A percentile compares a stretch with the other conserved stretches of the same genome.
phyloP scores from a whole-genome alignment of 2,329 filamentous ascomycete species.

The Cercospora nicotianae region DNA sequence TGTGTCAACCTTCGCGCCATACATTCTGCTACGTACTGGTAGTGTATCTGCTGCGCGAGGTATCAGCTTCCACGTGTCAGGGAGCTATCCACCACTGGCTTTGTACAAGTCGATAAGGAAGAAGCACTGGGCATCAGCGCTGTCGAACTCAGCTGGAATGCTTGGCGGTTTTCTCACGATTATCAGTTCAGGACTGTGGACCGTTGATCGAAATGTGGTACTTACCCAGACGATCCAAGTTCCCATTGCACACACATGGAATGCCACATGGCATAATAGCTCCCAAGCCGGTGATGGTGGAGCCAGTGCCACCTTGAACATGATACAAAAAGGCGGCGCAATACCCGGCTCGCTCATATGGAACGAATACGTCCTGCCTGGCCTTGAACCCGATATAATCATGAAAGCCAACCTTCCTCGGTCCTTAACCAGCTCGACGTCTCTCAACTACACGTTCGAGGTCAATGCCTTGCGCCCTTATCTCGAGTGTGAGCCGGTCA shows the following conservation, averaged over 20 bases:
- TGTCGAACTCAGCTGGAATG: not conserved
- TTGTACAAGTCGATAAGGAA: not conserved
- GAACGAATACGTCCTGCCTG: not conserved
- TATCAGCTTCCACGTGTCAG: not conserved
- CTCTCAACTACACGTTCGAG: not conserved
- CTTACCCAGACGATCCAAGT: not conserved
- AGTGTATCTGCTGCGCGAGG: too few relatives aligned
- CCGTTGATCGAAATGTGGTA: not conserved
- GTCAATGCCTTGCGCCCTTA: not conserved
- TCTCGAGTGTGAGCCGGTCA: not conserved
- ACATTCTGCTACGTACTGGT: too few relatives aligned
- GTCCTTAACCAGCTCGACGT: not conserved
- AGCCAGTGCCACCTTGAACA: not conserved
- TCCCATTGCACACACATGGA: not conserved
- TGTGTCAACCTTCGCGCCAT: too few relatives aligned
- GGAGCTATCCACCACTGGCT: not conserved
- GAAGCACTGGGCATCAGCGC: not conserved
- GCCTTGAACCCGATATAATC: not conserved
- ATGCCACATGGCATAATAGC: not conserved
- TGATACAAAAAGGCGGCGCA: not conserved
- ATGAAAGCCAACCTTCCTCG: not conserved
- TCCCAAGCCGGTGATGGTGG: not conserved
- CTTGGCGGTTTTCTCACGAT: not conserved
- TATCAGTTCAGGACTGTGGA: not conserved
- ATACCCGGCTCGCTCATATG: not conserved